These are phyloP conservation scores for Psilocybe subaeruginosa DNA, from an alignment of 768 basidiomycete species.

Conservation along the genomic window DNA sequence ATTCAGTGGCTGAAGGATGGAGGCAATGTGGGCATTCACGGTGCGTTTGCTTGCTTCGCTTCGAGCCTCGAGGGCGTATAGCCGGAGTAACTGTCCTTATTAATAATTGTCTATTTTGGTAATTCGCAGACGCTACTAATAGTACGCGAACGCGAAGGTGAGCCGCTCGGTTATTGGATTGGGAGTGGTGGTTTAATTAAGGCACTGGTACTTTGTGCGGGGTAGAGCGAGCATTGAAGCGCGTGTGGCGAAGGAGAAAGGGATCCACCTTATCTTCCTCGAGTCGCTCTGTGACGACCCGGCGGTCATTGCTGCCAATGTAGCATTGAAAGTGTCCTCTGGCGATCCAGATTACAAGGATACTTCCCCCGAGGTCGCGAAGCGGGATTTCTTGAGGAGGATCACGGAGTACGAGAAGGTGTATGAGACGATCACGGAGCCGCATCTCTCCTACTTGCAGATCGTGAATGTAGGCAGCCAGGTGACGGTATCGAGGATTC, in stretches of 20 bases:
- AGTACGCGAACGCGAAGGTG: slow-evolving; percentile 79
- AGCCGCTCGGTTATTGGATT: slow-evolving; percentile 15
- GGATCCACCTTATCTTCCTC: slow-evolving; percentile 88
- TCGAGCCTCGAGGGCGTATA: neutral
- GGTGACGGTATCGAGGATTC: slow-evolving; percentile 84
- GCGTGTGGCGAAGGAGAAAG: slow-evolving; percentile 85
- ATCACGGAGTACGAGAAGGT: slow-evolving; percentile 94
- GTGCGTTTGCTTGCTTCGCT: slow-evolving; percentile 41
- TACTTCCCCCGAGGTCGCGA: slow-evolving; percentile 81
- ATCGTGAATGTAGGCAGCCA: slow-evolving; percentile 94
- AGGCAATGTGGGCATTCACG: slow-evolving; percentile 97
- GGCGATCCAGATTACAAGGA: slow-evolving; percentile 99
- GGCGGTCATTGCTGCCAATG: slow-evolving; percentile 90
- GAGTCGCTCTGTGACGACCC: slow-evolving; percentile 97
- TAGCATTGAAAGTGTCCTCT: slow-evolving; percentile 92
- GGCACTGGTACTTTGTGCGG: neutral
- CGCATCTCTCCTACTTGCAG: slow-evolving; percentile 85
- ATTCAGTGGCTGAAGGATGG: slow-evolving; percentile 95
- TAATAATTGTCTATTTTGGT: neutral
- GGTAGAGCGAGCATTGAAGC: slow-evolving; percentile 79
- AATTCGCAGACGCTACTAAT: slow-evolving; percentile 88
- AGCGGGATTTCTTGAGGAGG: slow-evolving; percentile 86
- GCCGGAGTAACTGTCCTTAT: neutral
- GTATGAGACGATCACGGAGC: slow-evolving; percentile 94
- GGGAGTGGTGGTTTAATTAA: neutral